These are phyloP conservation scores for Dothideomycetes sp. DNA, from an alignment of 2,329 filamentous ascomycete genomes.

Conservation along the genomic window DNA sequence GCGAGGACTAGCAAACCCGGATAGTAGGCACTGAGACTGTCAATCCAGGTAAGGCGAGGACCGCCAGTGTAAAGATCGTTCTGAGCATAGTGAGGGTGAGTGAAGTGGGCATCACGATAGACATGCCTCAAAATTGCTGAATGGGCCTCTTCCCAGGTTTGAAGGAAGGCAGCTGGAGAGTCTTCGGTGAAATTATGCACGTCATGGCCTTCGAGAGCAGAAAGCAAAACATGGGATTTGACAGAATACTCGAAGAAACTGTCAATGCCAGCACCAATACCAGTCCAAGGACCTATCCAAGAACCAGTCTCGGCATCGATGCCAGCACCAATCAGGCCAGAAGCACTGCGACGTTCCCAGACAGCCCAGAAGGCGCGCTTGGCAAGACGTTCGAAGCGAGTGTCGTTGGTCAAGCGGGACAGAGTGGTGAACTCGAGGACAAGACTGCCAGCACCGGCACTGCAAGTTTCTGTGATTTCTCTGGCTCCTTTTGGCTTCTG, in stretches of 20 bases:
- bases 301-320: slow-evolving; percentile 85
- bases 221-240: slow-evolving; percentile 86
- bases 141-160: slow-evolving; percentile 78
- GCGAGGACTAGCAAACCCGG: slow-evolving; percentile 78
- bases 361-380: slow-evolving; percentile 96
- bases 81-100: slow-evolving; percentile 89
- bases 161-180: slow-evolving; percentile 67
- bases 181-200: slow-evolving; percentile 43
- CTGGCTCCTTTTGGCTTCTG: slow-evolving; percentile 36
- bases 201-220: slow-evolving; percentile 45
- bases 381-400: slow-evolving; percentile 77
- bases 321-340: slow-evolving; percentile 80
- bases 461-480: slow-evolving; percentile 93
- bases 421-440: slow-evolving; percentile 89
- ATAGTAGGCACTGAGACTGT: slow-evolving; percentile 92
- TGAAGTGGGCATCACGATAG: slow-evolving; percentile 64
- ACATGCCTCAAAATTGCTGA: slow-evolving; percentile 81
- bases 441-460: slow-evolving; percentile 89
- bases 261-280: slow-evolving; percentile 92
- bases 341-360: slow-evolving; percentile 78
- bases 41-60: slow-evolving; percentile 84
- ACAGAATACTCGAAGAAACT: slow-evolving; percentile 98
- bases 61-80: slow-evolving; percentile 83
- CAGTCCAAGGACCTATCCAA: slow-evolving; percentile 81
- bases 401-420: slow-evolving; percentile 77